Evolutionary conservation across 768 basidiomycete genomes (phyloP).

Genomic region (Leucogyrophana mollusca): DNA sequence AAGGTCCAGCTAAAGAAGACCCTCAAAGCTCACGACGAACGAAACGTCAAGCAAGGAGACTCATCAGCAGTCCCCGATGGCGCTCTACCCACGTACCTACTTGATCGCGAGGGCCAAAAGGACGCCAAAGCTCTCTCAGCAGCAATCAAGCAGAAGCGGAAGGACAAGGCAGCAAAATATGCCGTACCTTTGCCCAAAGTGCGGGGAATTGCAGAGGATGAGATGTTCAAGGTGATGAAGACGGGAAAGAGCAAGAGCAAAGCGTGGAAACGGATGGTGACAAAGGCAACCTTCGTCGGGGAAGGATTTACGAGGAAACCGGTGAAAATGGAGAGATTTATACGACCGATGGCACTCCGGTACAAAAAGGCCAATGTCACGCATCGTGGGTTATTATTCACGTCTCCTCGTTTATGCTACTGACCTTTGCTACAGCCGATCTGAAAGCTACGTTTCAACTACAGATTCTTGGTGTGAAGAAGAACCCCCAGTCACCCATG

Average conservation of each 20-base stretch:
- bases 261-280: conserved; percentile 99
- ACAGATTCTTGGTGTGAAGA: conserved; percentile 97
- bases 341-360: conserved; percentile 95
- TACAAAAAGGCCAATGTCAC: conserved; percentile 99
- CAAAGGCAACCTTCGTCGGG: conserved; percentile 98
- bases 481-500: conserved; percentile 99
- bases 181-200: conserved; percentile 97
- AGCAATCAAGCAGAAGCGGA: conserved; percentile 97
- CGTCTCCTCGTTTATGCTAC: background rate
- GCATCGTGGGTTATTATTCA: conserved; percentile 66
- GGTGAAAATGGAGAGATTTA: conserved; percentile 98
- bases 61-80: conserved; percentile 80
- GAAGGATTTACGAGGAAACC: conserved; percentile 98
- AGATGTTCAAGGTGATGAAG: conserved; percentile 99
- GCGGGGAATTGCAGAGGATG: conserved; percentile 96
- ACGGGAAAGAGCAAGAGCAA: conserved; percentile 96
- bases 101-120: conserved; percentile 97
- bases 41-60: conserved; percentile 95
- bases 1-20: conserved; percentile 99
- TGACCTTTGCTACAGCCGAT: conserved; percentile 60
- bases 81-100: conserved; percentile 91
- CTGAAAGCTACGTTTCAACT: conserved; percentile 98
- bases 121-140: conserved; percentile 95
- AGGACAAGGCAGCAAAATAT: conserved; percentile 98
- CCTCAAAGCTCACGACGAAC: conserved; percentile 99